Conservation (phyloP, 768 basidiomycete species). For the Rossbeevera mucosa region DNA sequence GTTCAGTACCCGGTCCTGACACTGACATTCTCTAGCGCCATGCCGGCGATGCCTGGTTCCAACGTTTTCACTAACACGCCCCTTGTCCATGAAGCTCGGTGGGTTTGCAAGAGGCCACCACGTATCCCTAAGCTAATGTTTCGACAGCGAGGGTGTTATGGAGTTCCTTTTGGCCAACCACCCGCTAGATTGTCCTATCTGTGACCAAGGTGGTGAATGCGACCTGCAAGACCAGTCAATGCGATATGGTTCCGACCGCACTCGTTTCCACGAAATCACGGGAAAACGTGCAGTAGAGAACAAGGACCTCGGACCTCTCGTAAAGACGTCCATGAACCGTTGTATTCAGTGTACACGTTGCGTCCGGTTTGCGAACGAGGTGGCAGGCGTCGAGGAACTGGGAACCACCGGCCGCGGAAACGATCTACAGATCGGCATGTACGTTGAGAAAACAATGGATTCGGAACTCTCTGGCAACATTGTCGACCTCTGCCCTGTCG, state of each 20-base stretch:
- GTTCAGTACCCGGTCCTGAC: neutral
- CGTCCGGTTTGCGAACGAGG: conserved; percentile 98
- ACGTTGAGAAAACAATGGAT: conserved; percentile 96
- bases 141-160: conserved; percentile 90
- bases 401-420: conserved; percentile 97
- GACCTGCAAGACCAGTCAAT: conserved; percentile 99
- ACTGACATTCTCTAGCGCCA: conserved; percentile 53
- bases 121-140: conserved; percentile 8
- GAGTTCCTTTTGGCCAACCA: conserved; percentile 97
- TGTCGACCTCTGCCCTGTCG: conserved; percentile 96
- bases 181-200: conserved; percentile 97
- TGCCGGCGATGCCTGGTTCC: conserved; percentile 94
- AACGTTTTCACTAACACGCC: conserved; percentile 94
- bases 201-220: conserved; percentile 98
- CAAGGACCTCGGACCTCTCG: conserved; percentile 95
- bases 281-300: conserved; percentile 98
- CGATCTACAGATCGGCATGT: conserved; percentile 97
- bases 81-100: conserved; percentile 84
- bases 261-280: conserved; percentile 96
- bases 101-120: conserved; percentile 8
- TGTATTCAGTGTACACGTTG: conserved; percentile 99
- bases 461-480: conserved; percentile 97
- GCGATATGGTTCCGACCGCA: conserved; percentile 97
- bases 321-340: conserved; percentile 98
- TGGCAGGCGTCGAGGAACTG: conserved; percentile 95